Evolutionary conservation across 1,284 basidiomycete genomes (phyloP).

Genomic region (Cryptococcus floricola): DNA sequence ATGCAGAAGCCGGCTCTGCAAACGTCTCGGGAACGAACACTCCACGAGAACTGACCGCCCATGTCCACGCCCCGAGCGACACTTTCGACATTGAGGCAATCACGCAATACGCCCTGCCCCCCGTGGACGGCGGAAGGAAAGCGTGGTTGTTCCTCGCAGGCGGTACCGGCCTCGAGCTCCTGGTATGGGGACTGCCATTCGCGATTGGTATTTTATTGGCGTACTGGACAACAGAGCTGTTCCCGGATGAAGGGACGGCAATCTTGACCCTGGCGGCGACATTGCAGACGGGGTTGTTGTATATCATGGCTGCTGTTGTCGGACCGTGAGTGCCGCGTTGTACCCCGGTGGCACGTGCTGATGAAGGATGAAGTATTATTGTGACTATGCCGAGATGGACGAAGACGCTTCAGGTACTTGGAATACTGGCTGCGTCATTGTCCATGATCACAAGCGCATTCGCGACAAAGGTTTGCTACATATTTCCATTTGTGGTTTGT

Average conservation of each 20-base stretch:
- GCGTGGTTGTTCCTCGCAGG: slow-evolving; percentile 44
- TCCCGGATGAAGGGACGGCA: slow-evolving; percentile 27
- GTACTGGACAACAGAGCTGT: slow-evolving; percentile 39
- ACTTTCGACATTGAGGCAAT: background rate
- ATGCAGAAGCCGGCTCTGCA: too few relatives aligned
- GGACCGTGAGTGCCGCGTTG: slow-evolving; percentile 30
- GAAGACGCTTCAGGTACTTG: slow-evolving; percentile 22
- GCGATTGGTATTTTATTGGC: slow-evolving; percentile 40
- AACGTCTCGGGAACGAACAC: too few relatives aligned
- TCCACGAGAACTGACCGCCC: too few relatives aligned
- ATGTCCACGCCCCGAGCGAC: too few relatives aligned
- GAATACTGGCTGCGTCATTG: slow-evolving; percentile 21
- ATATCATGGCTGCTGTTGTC: slow-evolving; percentile 33
- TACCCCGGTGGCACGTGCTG: background rate
- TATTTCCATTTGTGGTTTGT: background rate
- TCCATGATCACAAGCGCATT: slow-evolving; percentile 34
- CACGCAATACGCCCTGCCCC: slow-evolving; percentile 21
- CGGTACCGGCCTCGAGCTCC: slow-evolving; percentile 36
- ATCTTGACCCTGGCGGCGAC: slow-evolving; percentile 43
- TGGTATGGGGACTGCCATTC: slow-evolving; percentile 43
- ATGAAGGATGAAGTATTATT: slow-evolving; percentile 19
- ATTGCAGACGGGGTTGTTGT: slow-evolving; percentile 43
- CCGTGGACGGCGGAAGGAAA: slow-evolving; percentile 36
- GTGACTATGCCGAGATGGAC: slow-evolving; percentile 26
- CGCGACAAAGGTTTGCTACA: slow-evolving; percentile 22